These are phyloP conservation scores for Achaetomium macrosporum DNA, from an alignment of 2,329 filamentous ascomycete genomes.

Conservation along the genomic window DNA sequence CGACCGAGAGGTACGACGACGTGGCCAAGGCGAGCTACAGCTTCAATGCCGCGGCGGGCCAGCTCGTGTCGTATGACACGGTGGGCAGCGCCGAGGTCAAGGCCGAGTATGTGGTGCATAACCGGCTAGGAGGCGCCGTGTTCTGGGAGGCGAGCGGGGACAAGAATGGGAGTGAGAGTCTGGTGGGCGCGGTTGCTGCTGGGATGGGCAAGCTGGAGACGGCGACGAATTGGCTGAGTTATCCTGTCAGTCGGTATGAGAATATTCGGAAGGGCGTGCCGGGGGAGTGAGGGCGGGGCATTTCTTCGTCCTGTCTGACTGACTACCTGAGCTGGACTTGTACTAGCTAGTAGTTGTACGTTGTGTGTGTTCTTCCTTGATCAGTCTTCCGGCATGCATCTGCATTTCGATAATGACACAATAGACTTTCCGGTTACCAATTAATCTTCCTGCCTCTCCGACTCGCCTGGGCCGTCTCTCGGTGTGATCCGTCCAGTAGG, in stretches of 20 bases:
- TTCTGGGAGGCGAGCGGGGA: slow-evolving; percentile 82
- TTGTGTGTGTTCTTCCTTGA: neutral
- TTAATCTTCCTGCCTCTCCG: too few relatives aligned
- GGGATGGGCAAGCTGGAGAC: slow-evolving; percentile 45
- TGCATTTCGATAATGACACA: too few relatives aligned
- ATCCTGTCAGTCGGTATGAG: slow-evolving; percentile 51
- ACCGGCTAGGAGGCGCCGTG: slow-evolving; percentile 66
- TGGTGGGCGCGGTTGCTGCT: slow-evolving; percentile 50
- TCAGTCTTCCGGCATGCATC: too few relatives aligned
- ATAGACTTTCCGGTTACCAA: too few relatives aligned
- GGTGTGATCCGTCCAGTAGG: too few relatives aligned
- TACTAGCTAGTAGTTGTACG: neutral
- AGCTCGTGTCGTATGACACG: slow-evolving; percentile 67
- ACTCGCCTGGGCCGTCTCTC: too few relatives aligned
- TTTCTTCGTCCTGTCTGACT: too few relatives aligned
- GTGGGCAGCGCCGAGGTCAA: slow-evolving; percentile 54
- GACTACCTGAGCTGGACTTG: too few relatives aligned
- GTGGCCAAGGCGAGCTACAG: slow-evolving; percentile 62
- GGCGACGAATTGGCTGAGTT: slow-evolving; percentile 47
- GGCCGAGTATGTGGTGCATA: slow-evolving; percentile 54
- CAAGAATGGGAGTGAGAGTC: slow-evolving; percentile 42
- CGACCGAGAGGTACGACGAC: slow-evolving; percentile 51
- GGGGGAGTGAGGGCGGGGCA: slow-evolving; percentile 6
- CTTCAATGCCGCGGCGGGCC: slow-evolving; percentile 53
- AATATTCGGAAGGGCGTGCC: slow-evolving; percentile 43